These are phyloP conservation scores for Domatiomyces catenatus DNA, from an alignment of 2,329 filamentous ascomycete species.

Conservation along the genomic window DNA sequence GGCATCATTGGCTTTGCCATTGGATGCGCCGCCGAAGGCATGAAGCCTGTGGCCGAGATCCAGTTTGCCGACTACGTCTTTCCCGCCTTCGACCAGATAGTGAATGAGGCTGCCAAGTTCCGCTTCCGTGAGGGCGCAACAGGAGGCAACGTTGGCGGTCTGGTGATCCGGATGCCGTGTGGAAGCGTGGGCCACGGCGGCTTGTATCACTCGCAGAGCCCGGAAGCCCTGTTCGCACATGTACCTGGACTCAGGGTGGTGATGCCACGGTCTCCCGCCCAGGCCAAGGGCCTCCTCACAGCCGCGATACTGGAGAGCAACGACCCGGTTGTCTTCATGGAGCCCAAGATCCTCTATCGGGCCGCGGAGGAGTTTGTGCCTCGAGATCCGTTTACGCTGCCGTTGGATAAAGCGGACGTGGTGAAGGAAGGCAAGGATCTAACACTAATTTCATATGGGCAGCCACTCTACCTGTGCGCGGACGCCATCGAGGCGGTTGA, in stretches of 20 bases:
- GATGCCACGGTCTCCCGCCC: slow-evolving; percentile 68
- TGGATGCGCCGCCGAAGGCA: slow-evolving; percentile 74
- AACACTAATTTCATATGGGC: slow-evolving; percentile 77
- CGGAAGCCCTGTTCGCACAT: slow-evolving; percentile 76
- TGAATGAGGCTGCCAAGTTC: slow-evolving; percentile 84
- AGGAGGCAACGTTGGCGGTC: slow-evolving; percentile 55
- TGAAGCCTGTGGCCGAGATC: slow-evolving; percentile 85
- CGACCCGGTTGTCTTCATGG: slow-evolving; percentile 84
- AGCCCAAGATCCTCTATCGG: slow-evolving; percentile 84
- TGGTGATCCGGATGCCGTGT: slow-evolving; percentile 81
- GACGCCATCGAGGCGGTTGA: slow-evolving; percentile 61
- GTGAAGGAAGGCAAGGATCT: slow-evolving; percentile 65
- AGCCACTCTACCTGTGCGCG: slow-evolving; percentile 71
- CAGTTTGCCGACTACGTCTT: slow-evolving; percentile 93
- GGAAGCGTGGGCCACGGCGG: slow-evolving; percentile 81
- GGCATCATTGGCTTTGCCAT: slow-evolving; percentile 90
- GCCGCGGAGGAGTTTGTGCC: slow-evolving; percentile 87
- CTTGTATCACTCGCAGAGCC: slow-evolving; percentile 77
- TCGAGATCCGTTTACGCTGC: slow-evolving; percentile 62
- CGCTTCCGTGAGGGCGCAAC: slow-evolving; percentile 56
- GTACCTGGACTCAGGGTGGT: slow-evolving; percentile 74
- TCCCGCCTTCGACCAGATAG: slow-evolving; percentile 83
- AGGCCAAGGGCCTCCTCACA: slow-evolving; percentile 76
- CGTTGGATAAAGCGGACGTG: slow-evolving; percentile 71
- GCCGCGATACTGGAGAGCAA: slow-evolving; percentile 58